A percentile compares a stretch with the other conserved stretches of the same genome.
Conservation (phyloP, 805 yeast species). For the Brettanomyces nanus region DNA sequence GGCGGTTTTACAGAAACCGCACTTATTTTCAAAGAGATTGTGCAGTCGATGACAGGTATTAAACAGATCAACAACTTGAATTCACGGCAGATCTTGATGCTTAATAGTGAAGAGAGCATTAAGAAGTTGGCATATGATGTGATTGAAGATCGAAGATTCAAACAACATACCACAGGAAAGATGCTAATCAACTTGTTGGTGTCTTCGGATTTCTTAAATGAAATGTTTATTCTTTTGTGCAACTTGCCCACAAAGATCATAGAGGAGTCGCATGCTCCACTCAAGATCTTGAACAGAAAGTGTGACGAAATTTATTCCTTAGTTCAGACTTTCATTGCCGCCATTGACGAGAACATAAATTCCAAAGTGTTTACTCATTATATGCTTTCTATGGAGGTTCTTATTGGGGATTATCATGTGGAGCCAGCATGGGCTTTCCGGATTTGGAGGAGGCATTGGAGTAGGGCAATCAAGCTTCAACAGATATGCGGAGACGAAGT, state of each 20-base stretch:
- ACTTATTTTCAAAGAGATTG: slow-evolving; percentile 57
- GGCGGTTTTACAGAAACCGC: slow-evolving; percentile 50
- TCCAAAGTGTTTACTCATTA: slow-evolving; percentile 19
- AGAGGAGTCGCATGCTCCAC: slow-evolving; percentile 30
- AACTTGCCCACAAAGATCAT: slow-evolving; percentile 36
- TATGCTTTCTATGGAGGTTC: slow-evolving; percentile 33
- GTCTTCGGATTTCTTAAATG: slow-evolving; percentile 41
- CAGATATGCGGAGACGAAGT: slow-evolving; percentile 7
- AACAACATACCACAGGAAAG: slow-evolving; percentile 37
- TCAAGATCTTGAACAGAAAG: slow-evolving; percentile 63
- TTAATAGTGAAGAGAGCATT: slow-evolving; percentile 58
- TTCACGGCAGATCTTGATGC: slow-evolving; percentile 50
- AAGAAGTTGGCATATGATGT: slow-evolving; percentile 45
- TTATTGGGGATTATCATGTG: slow-evolving; percentile 36
- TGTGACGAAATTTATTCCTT: slow-evolving; percentile 66
- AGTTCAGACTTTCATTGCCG: slow-evolving; percentile 55
- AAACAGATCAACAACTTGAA: slow-evolving; percentile 62
- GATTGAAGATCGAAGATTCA: slow-evolving; percentile 51
- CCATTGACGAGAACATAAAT: slow-evolving; percentile 36
- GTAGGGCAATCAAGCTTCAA: slow-evolving; percentile 19
- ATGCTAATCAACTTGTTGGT: slow-evolving; percentile 40
- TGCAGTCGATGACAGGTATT: slow-evolving; percentile 73
- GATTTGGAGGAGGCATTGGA: slow-evolving; percentile 55
- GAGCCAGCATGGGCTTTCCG: slow-evolving; percentile 64
- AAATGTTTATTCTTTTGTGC: slow-evolving; percentile 58